phyloP scores from a whole-genome alignment of 2,329 filamentous ascomycete species.

The Fusarium liriodendri region DNA sequence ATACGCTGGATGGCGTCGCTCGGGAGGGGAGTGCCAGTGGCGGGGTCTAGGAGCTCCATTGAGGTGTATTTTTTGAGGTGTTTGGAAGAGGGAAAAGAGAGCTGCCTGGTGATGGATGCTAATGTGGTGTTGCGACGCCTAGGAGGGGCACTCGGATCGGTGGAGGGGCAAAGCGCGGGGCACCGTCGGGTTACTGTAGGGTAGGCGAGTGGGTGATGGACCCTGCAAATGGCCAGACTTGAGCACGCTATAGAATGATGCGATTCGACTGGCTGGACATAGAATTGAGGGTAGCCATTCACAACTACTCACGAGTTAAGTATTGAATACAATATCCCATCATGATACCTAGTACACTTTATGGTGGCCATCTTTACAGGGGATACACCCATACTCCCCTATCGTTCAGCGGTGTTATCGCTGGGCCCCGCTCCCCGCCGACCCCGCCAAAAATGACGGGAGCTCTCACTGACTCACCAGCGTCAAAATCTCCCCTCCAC shows the following conservation, averaged over 20 bases:
- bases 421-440: conserved; percentile 36
- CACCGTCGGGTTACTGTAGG: conserved; percentile 20
- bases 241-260: conserved; percentile 26
- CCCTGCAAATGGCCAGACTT: not conserved
- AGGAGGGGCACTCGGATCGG: conserved; percentile 20
- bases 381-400: not conserved
- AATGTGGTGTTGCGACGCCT: conserved; percentile 1
- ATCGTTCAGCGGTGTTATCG: not conserved
- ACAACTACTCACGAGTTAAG: not conserved
- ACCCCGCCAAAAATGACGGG: conserved; percentile 39
- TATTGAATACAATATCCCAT: not conserved
- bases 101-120: not conserved
- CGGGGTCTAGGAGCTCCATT: conserved; percentile 77
- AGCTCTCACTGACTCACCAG: conserved; percentile 35
- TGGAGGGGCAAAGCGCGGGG: conserved; percentile 37
- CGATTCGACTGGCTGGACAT: conserved; percentile 23
- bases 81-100: not conserved
- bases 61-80: not conserved
- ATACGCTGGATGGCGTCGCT: conserved; percentile 85
- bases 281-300: not conserved
- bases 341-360: not conserved
- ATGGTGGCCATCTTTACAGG: not conserved
- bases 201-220: conserved; percentile 10
- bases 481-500: conserved; percentile 39
- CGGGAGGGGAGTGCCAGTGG: conserved; percentile 75